Percentiles rank a stretch among this genome's conserved stretches.
Evolutionary conservation across 306 rosid species (phyloP).

Genomic region (Acacia acuminata): DNA sequence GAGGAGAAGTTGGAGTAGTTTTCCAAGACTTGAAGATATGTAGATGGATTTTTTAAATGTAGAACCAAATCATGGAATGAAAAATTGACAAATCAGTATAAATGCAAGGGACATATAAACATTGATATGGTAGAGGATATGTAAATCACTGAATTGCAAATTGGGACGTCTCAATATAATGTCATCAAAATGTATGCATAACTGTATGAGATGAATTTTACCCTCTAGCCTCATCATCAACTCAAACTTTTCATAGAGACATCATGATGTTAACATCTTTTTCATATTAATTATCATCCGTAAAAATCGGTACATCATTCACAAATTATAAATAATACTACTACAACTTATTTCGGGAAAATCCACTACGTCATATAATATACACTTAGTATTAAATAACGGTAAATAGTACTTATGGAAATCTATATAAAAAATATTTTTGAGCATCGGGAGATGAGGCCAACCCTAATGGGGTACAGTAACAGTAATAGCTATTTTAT

Average conservation of each 20-base stretch:
- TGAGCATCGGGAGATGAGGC: not conserved
- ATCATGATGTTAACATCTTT: not conserved
- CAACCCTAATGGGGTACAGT: not conserved
- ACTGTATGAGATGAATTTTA: not conserved
- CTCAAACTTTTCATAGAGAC: not conserved
- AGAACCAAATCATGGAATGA: conserved; percentile 22
- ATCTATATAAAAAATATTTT: not conserved
- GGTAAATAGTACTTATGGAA: too few relatives aligned
- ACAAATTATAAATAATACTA: not conserved
- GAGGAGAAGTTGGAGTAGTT: not conserved
- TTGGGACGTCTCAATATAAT: not conserved
- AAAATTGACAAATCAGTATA: not conserved
- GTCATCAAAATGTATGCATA: not conserved
- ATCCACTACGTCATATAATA: not conserved
- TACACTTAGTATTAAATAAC: too few relatives aligned
- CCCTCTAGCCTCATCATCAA: not conserved
- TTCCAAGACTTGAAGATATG: not conserved
- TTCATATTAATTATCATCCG: not conserved
- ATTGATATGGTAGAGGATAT: conserved; percentile 4
- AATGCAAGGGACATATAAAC: not conserved
- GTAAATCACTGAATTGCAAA: not conserved
- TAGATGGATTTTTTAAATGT: conserved; percentile 3
- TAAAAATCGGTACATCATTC: not conserved
- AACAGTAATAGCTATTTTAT: not conserved
- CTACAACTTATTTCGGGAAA: not conserved